Evolutionary conservation across 345 rosid species (phyloP).

Genomic region (Populus nigra): DNA sequence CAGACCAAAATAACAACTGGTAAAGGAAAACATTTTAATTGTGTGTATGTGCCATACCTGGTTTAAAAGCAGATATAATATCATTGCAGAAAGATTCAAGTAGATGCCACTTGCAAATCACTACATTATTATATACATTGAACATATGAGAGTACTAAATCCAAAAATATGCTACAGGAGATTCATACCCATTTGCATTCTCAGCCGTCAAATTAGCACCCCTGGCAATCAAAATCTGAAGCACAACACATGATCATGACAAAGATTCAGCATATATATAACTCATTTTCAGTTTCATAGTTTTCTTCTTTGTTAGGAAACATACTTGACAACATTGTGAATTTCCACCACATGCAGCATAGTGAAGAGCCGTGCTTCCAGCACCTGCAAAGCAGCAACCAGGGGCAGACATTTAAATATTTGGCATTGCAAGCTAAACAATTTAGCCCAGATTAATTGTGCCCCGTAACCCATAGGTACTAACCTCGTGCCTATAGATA

Average conservation of each 20-base stretch:
- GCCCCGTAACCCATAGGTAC: neutral
- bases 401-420: neutral
- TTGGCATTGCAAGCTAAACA: neutral
- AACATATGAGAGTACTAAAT: neutral
- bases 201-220: constrained; percentile 71
- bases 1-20: neutral
- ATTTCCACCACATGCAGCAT: constrained; percentile 98
- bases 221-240: constrained; percentile 72
- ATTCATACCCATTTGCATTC: constrained; percentile 75
- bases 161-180: neutral
- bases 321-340: constrained; percentile 85
- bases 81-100: neutral
- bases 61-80: neutral
- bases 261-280: constrained; percentile 11
- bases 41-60: neutral
- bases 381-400: constrained; percentile 54
- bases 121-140: neutral
- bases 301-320: constrained; percentile 10
- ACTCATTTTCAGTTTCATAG: constrained; percentile 6
- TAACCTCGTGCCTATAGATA: neutral
- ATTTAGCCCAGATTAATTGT: neutral
- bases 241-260: constrained; percentile 13
- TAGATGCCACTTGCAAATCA: neutral
- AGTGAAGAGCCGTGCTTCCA: constrained; percentile 91
- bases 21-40: neutral